These are phyloP conservation scores for Aspergillus sp. DNA, from an alignment of 2,329 filamentous ascomycete genomes.

Conservation along the genomic window DNA sequence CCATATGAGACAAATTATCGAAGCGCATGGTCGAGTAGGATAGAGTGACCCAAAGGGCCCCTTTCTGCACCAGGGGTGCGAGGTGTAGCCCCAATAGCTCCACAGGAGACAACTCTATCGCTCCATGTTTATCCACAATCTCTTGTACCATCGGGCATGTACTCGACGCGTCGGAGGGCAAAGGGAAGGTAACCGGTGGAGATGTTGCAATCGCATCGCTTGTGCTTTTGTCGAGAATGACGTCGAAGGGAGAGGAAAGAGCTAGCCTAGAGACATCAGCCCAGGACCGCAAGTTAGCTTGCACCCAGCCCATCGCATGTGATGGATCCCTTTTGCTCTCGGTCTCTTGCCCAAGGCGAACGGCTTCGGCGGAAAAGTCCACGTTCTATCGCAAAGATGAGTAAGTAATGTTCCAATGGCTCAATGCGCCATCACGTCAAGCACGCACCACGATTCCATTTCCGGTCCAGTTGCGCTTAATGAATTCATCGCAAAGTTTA, in stretches of 20 bases:
- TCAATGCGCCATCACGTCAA: background rate
- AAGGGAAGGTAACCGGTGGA: constrained; percentile 18
- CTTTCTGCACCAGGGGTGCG: constrained; percentile 30
- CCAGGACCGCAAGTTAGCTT: constrained; percentile 36
- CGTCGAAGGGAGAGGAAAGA: constrained; percentile 33
- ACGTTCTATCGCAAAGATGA: constrained; percentile 30
- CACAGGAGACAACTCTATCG: constrained; percentile 31
- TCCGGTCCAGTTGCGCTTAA: constrained; percentile 29
- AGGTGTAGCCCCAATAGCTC: constrained; percentile 40
- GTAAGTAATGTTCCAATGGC: background rate
- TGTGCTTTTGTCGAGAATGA: constrained; percentile 41
- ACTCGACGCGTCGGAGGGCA: constrained; percentile 8
- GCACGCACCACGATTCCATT: constrained; percentile 36
- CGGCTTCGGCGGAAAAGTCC: constrained; percentile 41
- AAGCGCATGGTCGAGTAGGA: constrained; percentile 41
- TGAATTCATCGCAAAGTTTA: constrained; percentile 33
- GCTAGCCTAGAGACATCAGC: constrained; percentile 28
- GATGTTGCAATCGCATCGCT: constrained; percentile 41
- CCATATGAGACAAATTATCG: constrained; percentile 28
- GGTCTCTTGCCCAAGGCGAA: constrained; percentile 33
- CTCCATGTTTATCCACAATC: constrained; percentile 13
- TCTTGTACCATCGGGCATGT: constrained; percentile 28
- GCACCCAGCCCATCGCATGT: constrained; percentile 36
- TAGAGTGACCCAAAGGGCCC: constrained; percentile 34
- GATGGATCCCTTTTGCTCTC: constrained; percentile 24